Evolutionary conservation across 2,329 filamentous ascomycete genomes (phyloP), one percentile per base, ranked within the genome.

Genomic region (Orbilia blumenaviensis): DNA sequence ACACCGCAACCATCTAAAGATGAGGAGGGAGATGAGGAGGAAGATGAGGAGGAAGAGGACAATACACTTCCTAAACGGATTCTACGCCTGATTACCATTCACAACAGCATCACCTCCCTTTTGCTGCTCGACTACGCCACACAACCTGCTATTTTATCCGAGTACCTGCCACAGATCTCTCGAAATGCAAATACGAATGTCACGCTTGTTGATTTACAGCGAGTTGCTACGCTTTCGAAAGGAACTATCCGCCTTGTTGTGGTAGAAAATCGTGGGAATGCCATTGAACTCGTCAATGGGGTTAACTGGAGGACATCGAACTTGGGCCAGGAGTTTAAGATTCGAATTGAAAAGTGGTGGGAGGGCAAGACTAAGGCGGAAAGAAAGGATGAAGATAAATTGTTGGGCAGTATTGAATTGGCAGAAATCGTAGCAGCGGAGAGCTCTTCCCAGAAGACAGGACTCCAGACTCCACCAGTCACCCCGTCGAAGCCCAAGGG

Each of bases 101-200:
- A 75, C 38, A 64, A 61, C 36, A 63, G 62, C 38, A 48, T 63
- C 3, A 58, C 60, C 7, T 75, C 71, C 2, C 46, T 75, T 3
- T 56, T 75, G 2, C 63, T 75, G 8, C 21, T 75, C 3, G 61
- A 75, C 46, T 75, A 75, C 46, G 71, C 71, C 5, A 75, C 56
- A 2, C 71, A 68, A 34, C 71, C 71, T 3, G 63, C 63, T 2
- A 46, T 68, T n/a, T 27, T 75, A 25, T 63, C 71, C 10, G 46
- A 68, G 25, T 75, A 64, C 41, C 71, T 68, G 9, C 27, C 36
- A 9, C 71, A 75, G 58, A 63, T 75, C 36, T 75, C 63, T 1
- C 34, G 71, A 34, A 68, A 68, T 32, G 63, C 71, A 25, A 60
- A 54, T 14, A 75, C 71, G 8, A 75, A 75, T 18, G 56, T 75